These are phyloP conservation scores for Rhododendron vialii DNA, from an alignment of 148 eudicot genomes.

Conservation along the genomic window DNA sequence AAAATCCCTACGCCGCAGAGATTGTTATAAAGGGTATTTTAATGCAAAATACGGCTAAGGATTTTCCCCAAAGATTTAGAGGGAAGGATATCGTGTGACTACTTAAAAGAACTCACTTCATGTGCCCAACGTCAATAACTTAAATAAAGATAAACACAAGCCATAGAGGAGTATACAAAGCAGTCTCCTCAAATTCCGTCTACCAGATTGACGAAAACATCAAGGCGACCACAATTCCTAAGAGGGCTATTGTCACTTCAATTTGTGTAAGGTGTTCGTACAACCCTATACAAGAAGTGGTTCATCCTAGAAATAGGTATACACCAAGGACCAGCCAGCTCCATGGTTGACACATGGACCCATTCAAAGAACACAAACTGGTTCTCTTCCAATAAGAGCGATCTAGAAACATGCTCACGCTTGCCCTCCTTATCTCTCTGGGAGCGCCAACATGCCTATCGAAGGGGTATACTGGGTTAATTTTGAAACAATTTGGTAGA, in stretches of 20 bases:
- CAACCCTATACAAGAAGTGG: not conserved
- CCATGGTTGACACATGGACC: not conserved
- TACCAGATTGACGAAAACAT: not conserved
- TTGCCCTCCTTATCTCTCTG: not conserved
- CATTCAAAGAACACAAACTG: not conserved
- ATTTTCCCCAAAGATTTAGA: not conserved
- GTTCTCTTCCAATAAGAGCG: not conserved
- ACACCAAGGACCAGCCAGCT: not conserved
- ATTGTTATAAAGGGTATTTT: not conserved
- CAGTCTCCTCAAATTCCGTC: not conserved
- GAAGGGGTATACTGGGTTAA: not conserved
- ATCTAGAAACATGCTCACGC: not conserved
- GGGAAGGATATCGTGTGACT: not conserved
- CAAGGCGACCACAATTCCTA: not conserved
- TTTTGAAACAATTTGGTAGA: not conserved
- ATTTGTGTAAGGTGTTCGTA: not conserved
- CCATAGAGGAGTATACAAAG: not conserved
- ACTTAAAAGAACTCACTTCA: not conserved
- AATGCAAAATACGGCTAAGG: not conserved
- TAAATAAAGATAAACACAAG: not conserved
- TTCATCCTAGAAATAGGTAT: not conserved
- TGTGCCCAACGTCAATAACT: not conserved
- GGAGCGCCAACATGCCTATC: not conserved
- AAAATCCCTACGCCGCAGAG: not conserved
- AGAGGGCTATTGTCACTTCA: not conserved